A percentile compares a stretch with the other conserved stretches of the same genome.
phyloP scores from a whole-genome alignment of 306 rosid species.

The Crotalaria pallida region DNA sequence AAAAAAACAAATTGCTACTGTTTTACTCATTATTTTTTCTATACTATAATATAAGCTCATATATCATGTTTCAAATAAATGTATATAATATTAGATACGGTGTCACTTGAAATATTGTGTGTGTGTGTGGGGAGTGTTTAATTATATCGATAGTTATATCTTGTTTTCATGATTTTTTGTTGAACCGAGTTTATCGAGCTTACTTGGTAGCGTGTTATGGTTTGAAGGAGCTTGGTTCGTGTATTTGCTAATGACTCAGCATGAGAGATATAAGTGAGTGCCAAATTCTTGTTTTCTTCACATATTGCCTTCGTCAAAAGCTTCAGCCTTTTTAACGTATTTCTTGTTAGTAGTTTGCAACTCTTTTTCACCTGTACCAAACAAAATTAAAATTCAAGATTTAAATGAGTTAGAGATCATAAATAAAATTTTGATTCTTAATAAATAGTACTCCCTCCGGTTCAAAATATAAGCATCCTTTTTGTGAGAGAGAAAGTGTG shows the following conservation, averaged over 20 bases:
- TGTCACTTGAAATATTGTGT: no score
- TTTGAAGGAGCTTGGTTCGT: slow-evolving; percentile 30
- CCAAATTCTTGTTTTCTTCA: slow-evolving; percentile 27
- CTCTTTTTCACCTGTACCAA: slow-evolving; percentile 41
- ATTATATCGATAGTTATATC: neutral
- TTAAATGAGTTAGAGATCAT: no score
- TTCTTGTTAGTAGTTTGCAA: slow-evolving; percentile 26
- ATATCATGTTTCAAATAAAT: no score
- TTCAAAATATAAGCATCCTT: no score
- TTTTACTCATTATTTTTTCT: no score
- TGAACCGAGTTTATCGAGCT: neutral
- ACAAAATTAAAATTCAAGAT: neutral
- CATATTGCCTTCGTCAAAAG: slow-evolving; percentile 38
- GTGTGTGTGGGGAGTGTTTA: neutral
- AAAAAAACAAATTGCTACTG: no score
- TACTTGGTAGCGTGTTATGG: slow-evolving; percentile 41
- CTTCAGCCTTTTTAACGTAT: slow-evolving; percentile 36
- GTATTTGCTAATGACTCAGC: slow-evolving; percentile 31
- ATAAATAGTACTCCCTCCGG: no score
- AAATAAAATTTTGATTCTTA: no score
- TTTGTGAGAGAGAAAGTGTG: no score
- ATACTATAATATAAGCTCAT: no score
- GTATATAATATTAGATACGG: no score
- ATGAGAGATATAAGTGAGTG: slow-evolving; percentile 40
- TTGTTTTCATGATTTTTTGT: neutral